Conservation (phyloP, 2,329 filamentous ascomycete genomes). For the Monosporascus sp. region DNA sequence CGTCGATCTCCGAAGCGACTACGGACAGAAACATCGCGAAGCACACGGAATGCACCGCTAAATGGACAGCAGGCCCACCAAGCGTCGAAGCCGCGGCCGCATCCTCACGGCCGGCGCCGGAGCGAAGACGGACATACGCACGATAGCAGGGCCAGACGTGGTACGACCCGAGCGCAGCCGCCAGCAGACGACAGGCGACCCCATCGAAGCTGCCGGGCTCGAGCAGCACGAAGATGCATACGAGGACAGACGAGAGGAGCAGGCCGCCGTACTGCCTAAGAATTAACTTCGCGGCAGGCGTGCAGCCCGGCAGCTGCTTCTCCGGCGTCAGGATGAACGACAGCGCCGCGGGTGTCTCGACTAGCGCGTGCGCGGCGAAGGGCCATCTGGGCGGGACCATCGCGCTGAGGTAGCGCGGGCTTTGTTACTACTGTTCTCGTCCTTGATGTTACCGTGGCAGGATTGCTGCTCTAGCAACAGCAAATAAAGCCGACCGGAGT, state of each 20-base stretch:
- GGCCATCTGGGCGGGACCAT: conserved; percentile 23
- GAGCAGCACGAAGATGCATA: conserved; percentile 32
- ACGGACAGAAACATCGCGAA: conserved; percentile 29
- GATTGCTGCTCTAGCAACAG: too few species aligned
- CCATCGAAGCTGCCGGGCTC: conserved; percentile 24
- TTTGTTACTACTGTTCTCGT: too few species aligned
- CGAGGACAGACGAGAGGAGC: conserved; percentile 38
- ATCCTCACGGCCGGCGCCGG: conserved; percentile 9
- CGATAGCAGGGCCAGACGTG: conserved; percentile 43
- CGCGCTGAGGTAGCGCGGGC: background rate
- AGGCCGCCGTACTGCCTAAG: conserved; percentile 43
- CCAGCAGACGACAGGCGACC: conserved; percentile 25
- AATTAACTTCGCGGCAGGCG: conserved; percentile 34
- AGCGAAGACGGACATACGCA: conserved; percentile 30
- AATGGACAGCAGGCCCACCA: conserved; percentile 41
- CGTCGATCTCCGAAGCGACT: background rate
- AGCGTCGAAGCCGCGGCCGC: conserved; percentile 23
- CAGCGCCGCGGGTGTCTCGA: conserved; percentile 38
- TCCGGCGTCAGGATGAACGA: conserved; percentile 40
- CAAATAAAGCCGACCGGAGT: too few species aligned
- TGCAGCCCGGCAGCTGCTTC: conserved; percentile 36
- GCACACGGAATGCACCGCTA: conserved; percentile 35
- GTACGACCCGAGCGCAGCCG: conserved; percentile 39
- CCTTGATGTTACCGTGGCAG: too few species aligned
- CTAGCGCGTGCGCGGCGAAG: conserved; percentile 31